Evolutionary conservation across 2,329 filamentous ascomycete genomes (phyloP).

Genomic region (Clonostachys rhizophaga): DNA sequence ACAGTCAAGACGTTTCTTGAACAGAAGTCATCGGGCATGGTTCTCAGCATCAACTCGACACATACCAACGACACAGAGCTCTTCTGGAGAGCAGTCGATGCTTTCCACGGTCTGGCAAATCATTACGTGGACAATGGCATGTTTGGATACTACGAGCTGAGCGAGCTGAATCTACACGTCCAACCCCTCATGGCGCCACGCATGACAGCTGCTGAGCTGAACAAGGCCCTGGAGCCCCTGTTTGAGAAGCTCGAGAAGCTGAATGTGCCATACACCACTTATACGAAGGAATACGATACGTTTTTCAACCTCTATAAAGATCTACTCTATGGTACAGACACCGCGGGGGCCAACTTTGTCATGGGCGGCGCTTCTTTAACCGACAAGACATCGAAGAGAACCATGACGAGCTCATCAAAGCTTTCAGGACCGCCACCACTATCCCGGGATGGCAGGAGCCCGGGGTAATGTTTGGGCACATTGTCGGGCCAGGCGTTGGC

Average conservation of each 20-base stretch:
- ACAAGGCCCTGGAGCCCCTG: not conserved
- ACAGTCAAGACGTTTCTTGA: constrained; percentile 39
- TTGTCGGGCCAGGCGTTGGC: not conserved
- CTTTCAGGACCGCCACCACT: not conserved
- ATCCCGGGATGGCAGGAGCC: not conserved
- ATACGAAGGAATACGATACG: not conserved
- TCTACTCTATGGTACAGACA: not conserved
- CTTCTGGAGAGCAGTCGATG: constrained; percentile 16
- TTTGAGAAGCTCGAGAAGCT: not conserved
- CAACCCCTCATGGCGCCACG: not conserved
- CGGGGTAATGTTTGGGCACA: too few relatives aligned
- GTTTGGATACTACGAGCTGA: too few relatives aligned
- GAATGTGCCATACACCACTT: not conserved
- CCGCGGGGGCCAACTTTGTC: not conserved
- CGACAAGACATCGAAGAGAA: not conserved
- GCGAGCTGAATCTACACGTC: not conserved
- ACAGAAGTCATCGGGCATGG: constrained; percentile 9
- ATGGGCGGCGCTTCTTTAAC: not conserved
- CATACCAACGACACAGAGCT: constrained; percentile 8
- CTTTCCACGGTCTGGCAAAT: too few relatives aligned
- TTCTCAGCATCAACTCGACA: constrained; percentile 28
- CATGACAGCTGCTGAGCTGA: not conserved
- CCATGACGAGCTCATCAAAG: too few relatives aligned
- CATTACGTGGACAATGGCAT: too few relatives aligned
- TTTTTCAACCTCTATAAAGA: not conserved